Percentiles rank a stretch among this genome's conserved stretches.
Conservation (phyloP, 2,329 filamentous ascomycete species). For the Endocalyx cinctus region DNA sequence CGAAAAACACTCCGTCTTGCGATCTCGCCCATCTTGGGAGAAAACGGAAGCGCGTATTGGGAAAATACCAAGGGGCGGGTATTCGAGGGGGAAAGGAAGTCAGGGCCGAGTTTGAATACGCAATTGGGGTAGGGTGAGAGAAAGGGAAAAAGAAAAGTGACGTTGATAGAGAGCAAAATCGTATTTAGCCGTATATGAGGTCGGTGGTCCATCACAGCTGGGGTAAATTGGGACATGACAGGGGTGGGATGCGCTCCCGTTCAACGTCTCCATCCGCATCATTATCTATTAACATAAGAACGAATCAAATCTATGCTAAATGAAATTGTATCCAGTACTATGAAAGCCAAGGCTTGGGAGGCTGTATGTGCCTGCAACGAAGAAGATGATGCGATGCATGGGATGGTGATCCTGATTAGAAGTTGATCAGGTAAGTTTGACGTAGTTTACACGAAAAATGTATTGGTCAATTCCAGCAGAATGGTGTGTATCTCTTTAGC, state of each 20-base stretch:
- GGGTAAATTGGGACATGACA: conserved; percentile 17
- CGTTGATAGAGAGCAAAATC: conserved; percentile 13
- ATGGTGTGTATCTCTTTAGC: no score
- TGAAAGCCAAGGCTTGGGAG: neutral
- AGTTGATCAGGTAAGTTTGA: neutral
- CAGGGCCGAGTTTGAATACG: conserved; percentile 12
- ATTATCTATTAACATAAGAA: conserved; percentile 19
- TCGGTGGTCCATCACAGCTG: conserved; percentile 13
- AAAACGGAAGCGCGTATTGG: conserved; percentile 16
- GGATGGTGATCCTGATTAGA: neutral
- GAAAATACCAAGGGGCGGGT: conserved; percentile 18
- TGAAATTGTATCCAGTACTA: conserved; percentile 3
- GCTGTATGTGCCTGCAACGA: conserved; percentile 1
- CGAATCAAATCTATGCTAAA: conserved; percentile 9
- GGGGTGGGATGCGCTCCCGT: no score
- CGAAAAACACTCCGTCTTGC: conserved; percentile 12
- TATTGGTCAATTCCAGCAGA: no score
- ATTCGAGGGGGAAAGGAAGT: conserved; percentile 19
- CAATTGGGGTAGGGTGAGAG: no score
- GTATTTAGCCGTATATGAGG: conserved; percentile 27
- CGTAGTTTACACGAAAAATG: no score
- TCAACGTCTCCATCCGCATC: conserved; percentile 12
- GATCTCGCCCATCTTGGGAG: conserved; percentile 12
- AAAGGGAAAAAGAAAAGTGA: conserved; percentile 18
- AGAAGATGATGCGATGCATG: no score